These are phyloP conservation scores for Taphrina populina DNA, from an alignment of 1,139 yeast species.

Conservation along the genomic window DNA sequence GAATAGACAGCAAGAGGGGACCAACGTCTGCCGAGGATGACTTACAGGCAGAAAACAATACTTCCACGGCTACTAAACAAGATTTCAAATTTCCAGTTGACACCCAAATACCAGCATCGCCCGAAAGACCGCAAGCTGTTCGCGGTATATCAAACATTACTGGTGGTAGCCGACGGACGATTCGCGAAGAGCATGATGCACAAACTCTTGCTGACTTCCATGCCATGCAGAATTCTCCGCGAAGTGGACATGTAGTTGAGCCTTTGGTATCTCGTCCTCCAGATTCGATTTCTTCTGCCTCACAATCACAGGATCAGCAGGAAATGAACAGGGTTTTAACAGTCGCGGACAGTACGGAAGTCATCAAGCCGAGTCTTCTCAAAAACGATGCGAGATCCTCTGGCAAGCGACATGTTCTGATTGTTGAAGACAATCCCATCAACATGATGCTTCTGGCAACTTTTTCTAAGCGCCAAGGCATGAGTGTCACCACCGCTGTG, in stretches of 20 bases:
- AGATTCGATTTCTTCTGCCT: neutral
- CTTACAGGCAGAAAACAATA: neutral
- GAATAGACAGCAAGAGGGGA: no score
- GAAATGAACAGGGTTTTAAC: neutral
- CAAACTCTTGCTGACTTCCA: constrained; percentile 11
- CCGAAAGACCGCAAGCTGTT: neutral
- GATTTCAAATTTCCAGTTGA: no score
- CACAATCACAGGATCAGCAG: neutral
- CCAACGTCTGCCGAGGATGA: no score
- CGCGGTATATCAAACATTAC: constrained; percentile 1
- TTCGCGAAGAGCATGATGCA: constrained; percentile 8
- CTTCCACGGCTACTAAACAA: neutral
- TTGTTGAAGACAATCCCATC: constrained; percentile 31
- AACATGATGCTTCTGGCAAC: constrained; percentile 28
- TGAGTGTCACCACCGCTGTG: constrained; percentile 9
- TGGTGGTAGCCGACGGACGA: constrained; percentile 10
- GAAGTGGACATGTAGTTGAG: neutral
- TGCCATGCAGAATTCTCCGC: neutral
- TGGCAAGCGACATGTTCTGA: constrained; percentile 6
- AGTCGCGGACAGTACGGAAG: neutral
- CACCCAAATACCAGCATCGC: neutral
- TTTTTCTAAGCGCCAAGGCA: constrained; percentile 5
- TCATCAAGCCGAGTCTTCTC: no score
- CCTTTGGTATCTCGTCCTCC: no score
- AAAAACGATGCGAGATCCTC: neutral